A percentile compares a stretch with the other conserved stretches of the same genome.
phyloP scores from a whole-genome alignment of 2,329 filamentous ascomycete species.

The Didymosphaeria variabile region DNA sequence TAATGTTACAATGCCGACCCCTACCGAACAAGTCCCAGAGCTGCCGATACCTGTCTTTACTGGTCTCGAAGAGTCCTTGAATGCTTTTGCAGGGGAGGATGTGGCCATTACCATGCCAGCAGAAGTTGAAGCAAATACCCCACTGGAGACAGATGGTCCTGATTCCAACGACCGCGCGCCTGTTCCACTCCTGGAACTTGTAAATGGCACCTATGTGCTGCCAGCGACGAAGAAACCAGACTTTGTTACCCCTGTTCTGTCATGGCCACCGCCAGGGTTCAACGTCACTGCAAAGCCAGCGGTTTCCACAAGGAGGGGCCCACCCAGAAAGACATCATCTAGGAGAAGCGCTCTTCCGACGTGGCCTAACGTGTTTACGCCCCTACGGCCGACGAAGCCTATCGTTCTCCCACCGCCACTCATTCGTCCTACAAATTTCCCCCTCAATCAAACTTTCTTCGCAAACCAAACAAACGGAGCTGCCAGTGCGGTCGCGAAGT shows the following conservation, averaged over 20 bases:
- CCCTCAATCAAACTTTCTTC: slow-evolving; percentile 5
- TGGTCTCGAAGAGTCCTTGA: not conserved
- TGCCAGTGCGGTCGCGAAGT: not conserved
- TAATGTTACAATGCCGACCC: slow-evolving; percentile 9
- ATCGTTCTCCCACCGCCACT: slow-evolving; percentile 7
- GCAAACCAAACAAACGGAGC: slow-evolving; percentile 7
- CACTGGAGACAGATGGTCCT: not conserved
- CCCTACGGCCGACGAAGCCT: not conserved
- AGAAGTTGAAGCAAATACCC: not conserved
- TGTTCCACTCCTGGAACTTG: slow-evolving; percentile 6
- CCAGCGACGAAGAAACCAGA: not conserved
- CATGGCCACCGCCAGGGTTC: not conserved
- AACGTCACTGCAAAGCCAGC: not conserved
- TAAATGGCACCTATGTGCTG: slow-evolving; percentile 7
- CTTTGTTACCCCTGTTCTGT: slow-evolving; percentile 1
- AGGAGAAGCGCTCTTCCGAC: not conserved
- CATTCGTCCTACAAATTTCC: slow-evolving; percentile 3
- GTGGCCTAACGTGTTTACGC: not conserved
- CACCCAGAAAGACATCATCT: not conserved
- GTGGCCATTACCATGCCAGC: not conserved
- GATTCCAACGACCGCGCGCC: not conserved
- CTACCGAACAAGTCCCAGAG: slow-evolving; percentile 5
- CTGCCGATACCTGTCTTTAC: slow-evolving; percentile 9
- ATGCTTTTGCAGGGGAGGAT: not conserved
- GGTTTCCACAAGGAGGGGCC: not conserved